Evolutionary conservation across 1,284 basidiomycete species (phyloP).

Genomic region (Ceratobasidium sp.): DNA sequence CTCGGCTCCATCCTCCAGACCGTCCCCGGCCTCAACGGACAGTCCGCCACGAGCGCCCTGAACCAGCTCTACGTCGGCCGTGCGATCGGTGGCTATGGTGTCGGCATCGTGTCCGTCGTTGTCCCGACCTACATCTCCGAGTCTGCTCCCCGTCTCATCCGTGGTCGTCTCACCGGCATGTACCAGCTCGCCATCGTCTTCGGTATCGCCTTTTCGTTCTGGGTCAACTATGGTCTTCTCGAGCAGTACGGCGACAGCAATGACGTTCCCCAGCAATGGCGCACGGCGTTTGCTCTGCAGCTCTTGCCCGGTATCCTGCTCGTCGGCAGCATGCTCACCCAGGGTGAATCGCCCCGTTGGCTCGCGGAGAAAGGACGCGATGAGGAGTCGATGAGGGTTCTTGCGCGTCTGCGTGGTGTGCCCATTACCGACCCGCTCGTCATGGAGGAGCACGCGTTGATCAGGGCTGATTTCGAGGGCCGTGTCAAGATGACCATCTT

Average conservation of each 20-base stretch:
- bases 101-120: constrained; percentile 45
- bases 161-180: constrained; percentile 48
- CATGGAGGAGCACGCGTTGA: constrained; percentile 39
- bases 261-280: constrained; percentile 47
- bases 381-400: constrained; percentile 45
- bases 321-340: constrained; percentile 43
- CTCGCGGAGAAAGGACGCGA: constrained; percentile 50
- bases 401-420: constrained; percentile 37
- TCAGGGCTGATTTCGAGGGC: constrained; percentile 44
- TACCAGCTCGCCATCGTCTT: constrained; percentile 48
- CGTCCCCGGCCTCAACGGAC: constrained; percentile 47
- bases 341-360: constrained; percentile 50
- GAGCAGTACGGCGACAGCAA: constrained; percentile 40
- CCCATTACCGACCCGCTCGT: constrained; percentile 44
- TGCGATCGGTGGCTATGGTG: constrained; percentile 47
- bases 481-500: constrained; percentile 45
- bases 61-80: constrained; percentile 51
- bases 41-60: constrained; percentile 46
- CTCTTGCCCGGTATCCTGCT: constrained; percentile 50
- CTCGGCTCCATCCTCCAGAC: constrained; percentile 51
- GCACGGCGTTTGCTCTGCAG: constrained; percentile 51
- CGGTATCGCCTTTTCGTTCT: constrained; percentile 49
- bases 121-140: constrained; percentile 47
- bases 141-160: constrained; percentile 45
- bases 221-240: constrained; percentile 47